Base-by-base conservation (phyloP, 2,329 filamentous ascomycete genomes). In the Bipolaris victoriae region DNA sequence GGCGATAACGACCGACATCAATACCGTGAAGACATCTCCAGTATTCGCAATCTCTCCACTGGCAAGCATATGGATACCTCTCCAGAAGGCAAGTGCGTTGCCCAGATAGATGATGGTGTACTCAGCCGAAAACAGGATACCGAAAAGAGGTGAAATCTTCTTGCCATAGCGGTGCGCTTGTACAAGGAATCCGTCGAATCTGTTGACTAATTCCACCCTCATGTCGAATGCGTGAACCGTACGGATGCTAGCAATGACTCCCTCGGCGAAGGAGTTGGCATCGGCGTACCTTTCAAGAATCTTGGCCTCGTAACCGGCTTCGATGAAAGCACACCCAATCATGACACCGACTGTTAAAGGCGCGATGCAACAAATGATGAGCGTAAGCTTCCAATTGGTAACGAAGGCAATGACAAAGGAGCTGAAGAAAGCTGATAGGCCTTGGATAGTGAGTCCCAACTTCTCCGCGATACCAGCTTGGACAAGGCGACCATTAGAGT, bases 361-460 rank as follows among this genome's bases (percentile, higher is more conserved):
- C 10, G 47, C 47, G 11, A 49, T 41, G 7, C 36, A 16, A 3
- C 36, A 49, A 20, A 49, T 49, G 66, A 98, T 97, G 48, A 97
- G 80, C 0, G 94, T 94, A 61, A 98, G 81, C 77, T 94, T 96
- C 90, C 93, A 97, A 77, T 90, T 95, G 71, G 90, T 90, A 76
- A 94, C 79, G 74, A 96, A 97, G 3, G 90, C 92, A 64, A 98
- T 95, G 57, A 97, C 80, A 67, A 97, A 97, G n/a, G 92, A 93
- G 0, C 92, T 88, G 51, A 82, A 78, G 70, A 98, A 97, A 3
- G 65, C 64, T 10, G 70, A 68, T 3, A 68, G 24, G 10, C 66
- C 67, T 55, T 80, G 78, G 5, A 80, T 67, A 57, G 78, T 78
- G 29, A 79, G 76, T 13, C 75, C 76, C 7, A 79, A 68, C 57